A percentile compares a stretch with the other conserved stretches of the same genome.
Conservation (phyloP, 345 rosid genomes). For the Mangifera indica region DNA sequence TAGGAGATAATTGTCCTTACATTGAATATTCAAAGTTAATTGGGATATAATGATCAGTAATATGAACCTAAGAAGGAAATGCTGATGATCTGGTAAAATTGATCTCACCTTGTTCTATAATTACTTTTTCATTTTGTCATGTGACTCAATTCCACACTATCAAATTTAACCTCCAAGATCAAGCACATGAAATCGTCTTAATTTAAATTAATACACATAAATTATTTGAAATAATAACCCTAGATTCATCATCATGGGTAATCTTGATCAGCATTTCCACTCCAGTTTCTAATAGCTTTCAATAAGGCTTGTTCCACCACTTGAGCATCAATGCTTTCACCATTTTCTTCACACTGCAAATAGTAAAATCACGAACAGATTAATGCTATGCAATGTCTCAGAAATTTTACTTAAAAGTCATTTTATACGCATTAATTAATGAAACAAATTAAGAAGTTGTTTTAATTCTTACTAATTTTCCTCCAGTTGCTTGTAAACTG, state of each 20-base stretch:
- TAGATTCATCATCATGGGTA: background rate
- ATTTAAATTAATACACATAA: background rate
- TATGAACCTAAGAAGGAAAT: too few relatives aligned
- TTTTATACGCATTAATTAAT: too few relatives aligned
- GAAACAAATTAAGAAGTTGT: too few relatives aligned
- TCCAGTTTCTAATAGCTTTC: conserved; percentile 67
- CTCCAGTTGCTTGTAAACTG: conserved; percentile 66
- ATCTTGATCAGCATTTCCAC: conserved; percentile 23
- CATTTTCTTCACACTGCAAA: conserved; percentile 64
- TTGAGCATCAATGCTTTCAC: conserved; percentile 54
- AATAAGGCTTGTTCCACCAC: conserved; percentile 71
- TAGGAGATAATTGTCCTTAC: conserved; percentile 21
- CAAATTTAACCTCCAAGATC: background rate
- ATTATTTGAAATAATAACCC: background rate
- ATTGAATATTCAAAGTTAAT: background rate
- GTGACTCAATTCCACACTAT: background rate
- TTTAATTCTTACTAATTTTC: conserved; percentile 48
- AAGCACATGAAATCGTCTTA: background rate
- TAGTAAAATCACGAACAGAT: conserved; percentile 32
- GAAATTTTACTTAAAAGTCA: too few relatives aligned
- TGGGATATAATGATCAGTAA: background rate
- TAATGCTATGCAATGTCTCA: conserved; percentile 22
- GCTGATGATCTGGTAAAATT: background rate
- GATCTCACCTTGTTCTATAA: background rate
- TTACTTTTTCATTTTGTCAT: background rate